Conservation (phyloP, 805 yeast species). For the Sungouiozyma intestinalis region DNA sequence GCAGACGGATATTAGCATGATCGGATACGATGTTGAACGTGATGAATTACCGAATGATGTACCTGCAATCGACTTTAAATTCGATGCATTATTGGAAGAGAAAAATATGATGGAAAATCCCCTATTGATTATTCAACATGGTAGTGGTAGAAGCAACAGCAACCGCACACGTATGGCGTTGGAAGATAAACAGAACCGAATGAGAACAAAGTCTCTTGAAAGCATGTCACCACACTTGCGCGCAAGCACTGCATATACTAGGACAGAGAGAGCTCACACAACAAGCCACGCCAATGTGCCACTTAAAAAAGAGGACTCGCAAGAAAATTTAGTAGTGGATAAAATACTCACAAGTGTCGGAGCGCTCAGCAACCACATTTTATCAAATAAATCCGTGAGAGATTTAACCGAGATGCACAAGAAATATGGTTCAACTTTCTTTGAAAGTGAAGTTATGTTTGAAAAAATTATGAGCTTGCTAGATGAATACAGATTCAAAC, state of each 20-base stretch:
- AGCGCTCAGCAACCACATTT: constrained; percentile 45
- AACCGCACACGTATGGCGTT: not conserved
- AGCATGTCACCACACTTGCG: not conserved
- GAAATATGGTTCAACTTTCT: constrained; percentile 36
- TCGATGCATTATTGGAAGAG: constrained; percentile 18
- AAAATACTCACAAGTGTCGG: constrained; percentile 34
- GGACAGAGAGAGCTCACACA: constrained; percentile 4
- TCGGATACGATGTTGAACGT: constrained; percentile 9
- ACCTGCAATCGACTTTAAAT: constrained; percentile 13
- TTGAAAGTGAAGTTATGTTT: constrained; percentile 48
- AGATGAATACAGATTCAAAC: constrained; percentile 51
- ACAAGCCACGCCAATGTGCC: not conserved
- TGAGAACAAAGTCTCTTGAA: constrained; percentile 1
- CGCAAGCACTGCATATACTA: not conserved
- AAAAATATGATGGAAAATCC: constrained; percentile 19
- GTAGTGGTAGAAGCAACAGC: not conserved
- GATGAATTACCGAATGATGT: constrained; percentile 12
- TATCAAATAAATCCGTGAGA: constrained; percentile 44
- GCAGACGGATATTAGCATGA: constrained; percentile 1
- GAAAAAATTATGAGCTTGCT: constrained; percentile 39
- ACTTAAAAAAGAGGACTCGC: not conserved
- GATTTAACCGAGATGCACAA: constrained; percentile 46
- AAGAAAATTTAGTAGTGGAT: constrained; percentile 23
- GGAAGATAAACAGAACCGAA: not conserved
- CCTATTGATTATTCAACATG: not conserved